These are phyloP conservation scores for Oidium heveae DNA, from an alignment of 2,329 filamentous ascomycete genomes.

Conservation along the genomic window DNA sequence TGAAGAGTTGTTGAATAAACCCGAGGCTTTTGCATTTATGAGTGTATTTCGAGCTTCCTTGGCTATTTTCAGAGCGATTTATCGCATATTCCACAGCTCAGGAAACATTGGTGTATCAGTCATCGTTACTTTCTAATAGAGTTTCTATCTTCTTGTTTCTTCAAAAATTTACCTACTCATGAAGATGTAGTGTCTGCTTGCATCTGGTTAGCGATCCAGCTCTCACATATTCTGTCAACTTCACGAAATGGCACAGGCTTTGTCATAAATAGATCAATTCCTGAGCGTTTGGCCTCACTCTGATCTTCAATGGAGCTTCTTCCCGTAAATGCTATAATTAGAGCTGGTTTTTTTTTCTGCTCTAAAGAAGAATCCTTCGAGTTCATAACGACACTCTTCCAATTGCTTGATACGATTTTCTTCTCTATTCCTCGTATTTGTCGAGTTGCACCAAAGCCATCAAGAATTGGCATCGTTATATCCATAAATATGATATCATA, in stretches of 20 bases:
- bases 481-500: slow-evolving; percentile 24
- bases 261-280: slow-evolving; percentile 17
- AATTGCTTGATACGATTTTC: slow-evolving; percentile 6
- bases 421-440: slow-evolving; percentile 23
- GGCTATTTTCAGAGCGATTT: no score
- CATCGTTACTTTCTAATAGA: no score
- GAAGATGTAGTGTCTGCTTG: background rate
- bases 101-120: no score
- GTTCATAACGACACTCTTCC: no score
- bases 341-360: slow-evolving; percentile 8
- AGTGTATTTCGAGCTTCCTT: no score
- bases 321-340: slow-evolving; percentile 18
- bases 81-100: no score
- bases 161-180: no score
- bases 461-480: slow-evolving; percentile 28
- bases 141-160: no score
- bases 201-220: slow-evolving; percentile 14
- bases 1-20: no score
- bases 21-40: no score
- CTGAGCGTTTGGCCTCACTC: slow-evolving; percentile 14
- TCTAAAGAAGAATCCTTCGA: slow-evolving; percentile 1
- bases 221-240: slow-evolving; percentile 16
- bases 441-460: slow-evolving; percentile 23
- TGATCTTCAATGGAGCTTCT: slow-evolving; percentile 15
- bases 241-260: slow-evolving; percentile 19